Conservation (phyloP, 202 grass and related monocot genomes). For the Digitaria exilis region DNA sequence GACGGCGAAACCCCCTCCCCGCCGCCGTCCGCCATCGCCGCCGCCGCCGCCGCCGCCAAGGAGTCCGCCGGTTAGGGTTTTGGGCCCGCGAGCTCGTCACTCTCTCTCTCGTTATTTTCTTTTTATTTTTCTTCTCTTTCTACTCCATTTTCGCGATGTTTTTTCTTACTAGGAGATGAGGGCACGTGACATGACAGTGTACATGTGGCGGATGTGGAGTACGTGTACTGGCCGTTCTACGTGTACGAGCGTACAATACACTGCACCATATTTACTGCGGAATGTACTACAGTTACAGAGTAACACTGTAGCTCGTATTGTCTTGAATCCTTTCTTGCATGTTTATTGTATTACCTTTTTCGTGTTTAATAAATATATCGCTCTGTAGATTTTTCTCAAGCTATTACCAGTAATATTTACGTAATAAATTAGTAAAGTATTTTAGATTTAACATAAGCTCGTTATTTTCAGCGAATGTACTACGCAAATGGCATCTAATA, state of each 20-base stretch:
- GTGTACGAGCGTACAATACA: not conserved
- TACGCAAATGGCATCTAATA: too few relatives aligned
- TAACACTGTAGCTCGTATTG: too few relatives aligned
- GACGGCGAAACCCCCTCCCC: conserved; percentile 36
- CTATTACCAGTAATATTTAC: too few relatives aligned
- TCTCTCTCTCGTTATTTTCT: not conserved
- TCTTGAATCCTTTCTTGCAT: too few relatives aligned
- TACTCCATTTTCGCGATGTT: not conserved
- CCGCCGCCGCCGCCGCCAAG: conserved; percentile 22
- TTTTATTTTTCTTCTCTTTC: not conserved
- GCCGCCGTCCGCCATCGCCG: conserved; percentile 38
- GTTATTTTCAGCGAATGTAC: too few relatives aligned
- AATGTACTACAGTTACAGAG: too few relatives aligned
- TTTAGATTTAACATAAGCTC: too few relatives aligned
- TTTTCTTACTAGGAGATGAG: not conserved
- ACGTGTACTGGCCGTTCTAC: too few relatives aligned
- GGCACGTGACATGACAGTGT: not conserved
- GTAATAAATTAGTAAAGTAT: too few relatives aligned
- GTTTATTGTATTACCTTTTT: too few relatives aligned
- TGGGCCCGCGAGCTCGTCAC: conserved; percentile 9
- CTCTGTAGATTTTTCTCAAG: too few relatives aligned
- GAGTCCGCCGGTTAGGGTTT: conserved; percentile 56
- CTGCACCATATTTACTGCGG: not conserved
- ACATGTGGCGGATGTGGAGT: not conserved
- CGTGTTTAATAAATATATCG: too few relatives aligned